Conservation (phyloP, 805 yeast genomes). For the Ogataea sp. region DNA sequence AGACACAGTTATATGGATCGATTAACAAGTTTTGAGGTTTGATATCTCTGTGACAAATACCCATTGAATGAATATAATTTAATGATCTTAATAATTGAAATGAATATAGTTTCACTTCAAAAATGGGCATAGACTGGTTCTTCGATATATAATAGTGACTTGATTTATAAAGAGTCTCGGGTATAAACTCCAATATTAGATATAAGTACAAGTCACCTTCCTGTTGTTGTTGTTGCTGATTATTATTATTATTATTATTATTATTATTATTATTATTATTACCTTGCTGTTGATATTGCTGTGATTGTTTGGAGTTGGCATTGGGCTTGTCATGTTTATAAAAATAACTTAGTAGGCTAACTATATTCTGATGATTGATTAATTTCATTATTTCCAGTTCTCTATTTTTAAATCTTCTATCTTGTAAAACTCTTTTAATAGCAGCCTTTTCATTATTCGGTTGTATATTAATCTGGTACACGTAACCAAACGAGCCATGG, state of each 20-base stretch:
- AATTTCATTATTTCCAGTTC: slow-evolving; percentile 94
- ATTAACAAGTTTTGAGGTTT: slow-evolving; percentile 86
- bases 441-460: slow-evolving; percentile 81
- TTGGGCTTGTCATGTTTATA: slow-evolving; percentile 56
- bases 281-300: neutral
- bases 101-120: slow-evolving; percentile 83
- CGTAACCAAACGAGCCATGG: slow-evolving; percentile 99
- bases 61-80: slow-evolving; percentile 67
- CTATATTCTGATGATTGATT: slow-evolving; percentile 79
- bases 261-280: neutral
- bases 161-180: slow-evolving; percentile 93
- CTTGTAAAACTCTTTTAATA: slow-evolving; percentile 93
- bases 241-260: neutral
- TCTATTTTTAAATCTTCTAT: slow-evolving; percentile 86
- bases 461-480: slow-evolving; percentile 75
- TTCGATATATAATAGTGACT: slow-evolving; percentile 75
- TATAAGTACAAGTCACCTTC: slow-evolving; percentile 80
- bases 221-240: too few species aligned
- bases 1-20: slow-evolving; percentile 75
- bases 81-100: slow-evolving; percentile 69
- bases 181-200: slow-evolving; percentile 84
- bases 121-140: slow-evolving; percentile 73
- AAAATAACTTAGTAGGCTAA: slow-evolving; percentile 79
- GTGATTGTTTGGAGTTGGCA: neutral
- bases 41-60: slow-evolving; percentile 88